A percentile compares a stretch with the other conserved stretches of the same genome.
These are phyloP conservation scores for Verticillium zaregamsianum DNA, from an alignment of 2,329 filamentous ascomycete genomes.

Conservation along the genomic window DNA sequence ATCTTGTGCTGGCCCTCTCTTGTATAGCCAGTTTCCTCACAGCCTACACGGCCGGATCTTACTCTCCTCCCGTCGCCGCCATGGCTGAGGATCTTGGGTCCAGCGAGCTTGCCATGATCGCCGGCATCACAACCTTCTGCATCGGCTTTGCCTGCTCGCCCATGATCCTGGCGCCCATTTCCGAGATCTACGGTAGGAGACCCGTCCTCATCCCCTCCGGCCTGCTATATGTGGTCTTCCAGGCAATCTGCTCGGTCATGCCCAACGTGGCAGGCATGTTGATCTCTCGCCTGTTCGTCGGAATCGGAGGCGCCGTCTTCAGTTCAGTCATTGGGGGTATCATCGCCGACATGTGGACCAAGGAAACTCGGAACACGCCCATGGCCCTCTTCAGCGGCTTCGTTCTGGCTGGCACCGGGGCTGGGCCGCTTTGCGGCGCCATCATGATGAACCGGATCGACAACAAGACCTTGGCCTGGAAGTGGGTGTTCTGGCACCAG, in stretches of 20 bases:
- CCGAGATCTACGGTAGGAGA: conserved; percentile 81
- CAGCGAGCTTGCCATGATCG: conserved; percentile 60
- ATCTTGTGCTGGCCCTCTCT: conserved; percentile 65
- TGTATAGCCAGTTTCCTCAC: conserved; percentile 73
- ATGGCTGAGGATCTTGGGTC: conserved; percentile 64
- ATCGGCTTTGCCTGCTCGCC: conserved; percentile 76
- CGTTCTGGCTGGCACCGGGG: conserved; percentile 74
- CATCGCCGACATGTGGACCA: conserved; percentile 79
- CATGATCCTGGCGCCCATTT: conserved; percentile 84
- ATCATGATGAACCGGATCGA: conserved; percentile 62
- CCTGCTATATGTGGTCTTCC: conserved; percentile 64
- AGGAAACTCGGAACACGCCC: conserved; percentile 75
- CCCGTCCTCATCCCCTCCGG: conserved; percentile 77
- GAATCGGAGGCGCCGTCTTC: conserved; percentile 73
- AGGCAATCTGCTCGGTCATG: conserved; percentile 70
- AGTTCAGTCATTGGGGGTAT: conserved; percentile 92
- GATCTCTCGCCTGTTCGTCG: conserved; percentile 69
- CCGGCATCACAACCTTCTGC: conserved; percentile 80
- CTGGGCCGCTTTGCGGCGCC: conserved; percentile 69
- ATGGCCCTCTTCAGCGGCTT: conserved; percentile 85
- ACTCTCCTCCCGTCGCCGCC: conserved; percentile 63
- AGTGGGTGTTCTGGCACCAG: conserved; percentile 89
- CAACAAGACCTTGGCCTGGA: conserved; percentile 51
- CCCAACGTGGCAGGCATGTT: conserved; percentile 68
- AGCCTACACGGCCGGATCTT: conserved; percentile 77